Conservation (phyloP, 257 asterid species). For the Avicennia marina region DNA sequence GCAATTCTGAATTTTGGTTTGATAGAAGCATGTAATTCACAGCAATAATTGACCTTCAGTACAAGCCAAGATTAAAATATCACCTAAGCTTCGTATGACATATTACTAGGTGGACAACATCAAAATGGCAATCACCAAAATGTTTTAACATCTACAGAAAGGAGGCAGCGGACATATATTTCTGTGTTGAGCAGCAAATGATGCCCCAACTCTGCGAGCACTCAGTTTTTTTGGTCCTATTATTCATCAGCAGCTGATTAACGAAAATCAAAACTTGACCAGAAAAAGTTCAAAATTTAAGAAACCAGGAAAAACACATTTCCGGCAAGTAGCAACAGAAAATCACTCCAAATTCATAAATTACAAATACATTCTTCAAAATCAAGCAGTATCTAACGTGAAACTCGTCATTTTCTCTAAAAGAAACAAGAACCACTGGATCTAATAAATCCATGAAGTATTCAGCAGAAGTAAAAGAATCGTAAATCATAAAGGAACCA, state of each 20-base stretch:
- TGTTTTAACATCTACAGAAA: too few relatives aligned
- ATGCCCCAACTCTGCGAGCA: too few relatives aligned
- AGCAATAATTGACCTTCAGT: too few relatives aligned
- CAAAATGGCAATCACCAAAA: too few relatives aligned
- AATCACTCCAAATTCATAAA: not conserved
- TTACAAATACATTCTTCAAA: not conserved
- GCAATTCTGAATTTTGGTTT: too few relatives aligned
- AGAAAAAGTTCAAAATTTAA: not conserved
- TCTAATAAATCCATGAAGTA: not conserved
- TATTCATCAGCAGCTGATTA: not conserved
- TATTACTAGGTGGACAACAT: too few relatives aligned
- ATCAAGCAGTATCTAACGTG: not conserved
- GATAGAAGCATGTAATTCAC: too few relatives aligned
- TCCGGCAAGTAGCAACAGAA: not conserved
- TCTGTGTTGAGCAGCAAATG: too few relatives aligned
- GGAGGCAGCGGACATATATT: too few relatives aligned
- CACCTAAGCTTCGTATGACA: too few relatives aligned
- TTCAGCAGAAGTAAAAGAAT: not conserved
- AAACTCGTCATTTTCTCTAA: not conserved
- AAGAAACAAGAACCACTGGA: not conserved
- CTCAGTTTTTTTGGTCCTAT: too few relatives aligned
- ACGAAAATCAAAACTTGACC: not conserved
- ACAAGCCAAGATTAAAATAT: too few relatives aligned
- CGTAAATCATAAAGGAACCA: not conserved
- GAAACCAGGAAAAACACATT: not conserved